These are phyloP conservation scores for Beauveria sp. DNA, from an alignment of 2,329 filamentous ascomycete genomes.

Conservation along the genomic window DNA sequence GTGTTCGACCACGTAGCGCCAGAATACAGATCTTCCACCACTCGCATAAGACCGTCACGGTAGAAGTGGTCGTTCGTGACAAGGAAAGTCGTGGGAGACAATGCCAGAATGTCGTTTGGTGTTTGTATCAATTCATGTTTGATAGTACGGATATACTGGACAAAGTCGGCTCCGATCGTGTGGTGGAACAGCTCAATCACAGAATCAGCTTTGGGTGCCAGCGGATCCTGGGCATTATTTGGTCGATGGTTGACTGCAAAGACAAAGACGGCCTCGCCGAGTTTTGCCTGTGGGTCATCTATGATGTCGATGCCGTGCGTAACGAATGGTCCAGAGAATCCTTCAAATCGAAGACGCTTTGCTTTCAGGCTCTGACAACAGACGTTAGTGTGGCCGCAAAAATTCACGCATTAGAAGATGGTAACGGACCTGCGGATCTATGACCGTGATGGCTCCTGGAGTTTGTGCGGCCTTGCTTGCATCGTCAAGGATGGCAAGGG, in stretches of 20 bases:
- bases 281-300: slow-evolving; percentile 32
- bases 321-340: slow-evolving; percentile 45
- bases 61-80: slow-evolving; percentile 55
- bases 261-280: slow-evolving; percentile 43
- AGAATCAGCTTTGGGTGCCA: slow-evolving; percentile 36
- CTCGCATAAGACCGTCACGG: slow-evolving; percentile 37
- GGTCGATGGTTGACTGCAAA: slow-evolving; percentile 54
- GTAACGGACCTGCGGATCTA: slow-evolving; percentile 42
- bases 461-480: slow-evolving; percentile 27
- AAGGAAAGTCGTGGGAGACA: slow-evolving; percentile 40
- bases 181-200: slow-evolving; percentile 53
- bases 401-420: background rate
- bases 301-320: slow-evolving; percentile 56
- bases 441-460: slow-evolving; percentile 40
- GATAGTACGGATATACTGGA: slow-evolving; percentile 44
- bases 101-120: slow-evolving; percentile 50
- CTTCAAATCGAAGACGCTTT: slow-evolving; percentile 37
- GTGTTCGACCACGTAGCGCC: slow-evolving; percentile 40
- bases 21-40: slow-evolving; percentile 37
- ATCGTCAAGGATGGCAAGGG: slow-evolving; percentile 32
- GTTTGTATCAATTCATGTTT: slow-evolving; percentile 44
- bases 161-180: slow-evolving; percentile 31
- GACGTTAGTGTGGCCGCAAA: background rate
- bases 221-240: slow-evolving; percentile 27
- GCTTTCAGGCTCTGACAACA: slow-evolving; percentile 34